Evolutionary conservation across 139 green algal species (phyloP).

Genomic region (Tetraselmis chui): DNA sequence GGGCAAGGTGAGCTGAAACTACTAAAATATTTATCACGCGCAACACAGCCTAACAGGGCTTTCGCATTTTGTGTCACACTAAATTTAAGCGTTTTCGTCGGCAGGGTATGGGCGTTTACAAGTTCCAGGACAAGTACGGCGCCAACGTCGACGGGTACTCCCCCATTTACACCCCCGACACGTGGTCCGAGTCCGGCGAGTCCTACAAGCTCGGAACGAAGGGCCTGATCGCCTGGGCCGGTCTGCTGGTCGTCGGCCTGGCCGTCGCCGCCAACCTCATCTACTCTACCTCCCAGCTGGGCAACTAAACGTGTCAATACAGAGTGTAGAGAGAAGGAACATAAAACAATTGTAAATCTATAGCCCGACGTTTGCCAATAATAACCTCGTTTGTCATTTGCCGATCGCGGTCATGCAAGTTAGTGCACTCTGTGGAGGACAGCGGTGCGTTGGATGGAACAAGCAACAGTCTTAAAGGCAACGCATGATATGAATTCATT

Average conservation of each 20-base stretch:
- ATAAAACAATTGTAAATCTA: not conserved
- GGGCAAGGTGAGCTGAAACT: conserved; percentile 50
- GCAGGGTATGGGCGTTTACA: conserved; percentile 84
- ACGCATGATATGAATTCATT: too few relatives aligned
- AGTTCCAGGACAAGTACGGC: conserved; percentile 85
- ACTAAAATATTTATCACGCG: too few relatives aligned
- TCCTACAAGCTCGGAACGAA: conserved; percentile 82
- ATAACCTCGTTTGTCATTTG: conserved; percentile 1
- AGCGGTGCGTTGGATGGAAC: too few relatives aligned
- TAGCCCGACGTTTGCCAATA: not conserved
- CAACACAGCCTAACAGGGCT: too few relatives aligned
- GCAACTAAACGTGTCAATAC: not conserved
- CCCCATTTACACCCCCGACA: conserved; percentile 94
- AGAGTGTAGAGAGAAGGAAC: not conserved
- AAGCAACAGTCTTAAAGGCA: too few relatives aligned
- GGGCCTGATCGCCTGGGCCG: conserved; percentile 84
- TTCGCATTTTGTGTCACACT: too few relatives aligned
- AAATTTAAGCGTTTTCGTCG: too few relatives aligned
- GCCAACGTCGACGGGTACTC: conserved; percentile 94
- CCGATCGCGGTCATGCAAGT: too few relatives aligned
- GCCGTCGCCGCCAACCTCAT: conserved; percentile 76
- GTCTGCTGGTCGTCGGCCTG: conserved; percentile 60
- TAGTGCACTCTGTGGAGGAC: too few relatives aligned
- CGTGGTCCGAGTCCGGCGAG: conserved; percentile 74
- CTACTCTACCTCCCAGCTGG: conserved; percentile 61